Conservation (phyloP, 257 asterid genomes). For the Pogostemon cablin region DNA sequence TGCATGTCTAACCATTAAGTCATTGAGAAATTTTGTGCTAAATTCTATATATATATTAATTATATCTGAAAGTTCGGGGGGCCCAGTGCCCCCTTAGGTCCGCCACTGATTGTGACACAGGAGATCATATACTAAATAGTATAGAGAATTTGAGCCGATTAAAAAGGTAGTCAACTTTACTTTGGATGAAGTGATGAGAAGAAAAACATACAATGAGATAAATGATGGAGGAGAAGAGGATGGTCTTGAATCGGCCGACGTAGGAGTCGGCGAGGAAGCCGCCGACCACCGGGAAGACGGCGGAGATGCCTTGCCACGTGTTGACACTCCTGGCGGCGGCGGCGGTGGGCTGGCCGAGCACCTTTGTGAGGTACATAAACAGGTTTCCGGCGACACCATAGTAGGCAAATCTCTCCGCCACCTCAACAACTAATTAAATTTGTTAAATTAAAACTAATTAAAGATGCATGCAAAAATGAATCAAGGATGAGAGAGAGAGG, state of each 20-base stretch:
- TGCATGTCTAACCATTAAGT: too few species aligned
- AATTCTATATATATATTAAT: too few species aligned
- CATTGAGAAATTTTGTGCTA: too few species aligned
- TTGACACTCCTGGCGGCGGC: constrained; percentile 70
- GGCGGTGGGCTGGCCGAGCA: constrained; percentile 57
- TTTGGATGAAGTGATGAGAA: too few species aligned
- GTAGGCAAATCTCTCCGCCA: constrained; percentile 69
- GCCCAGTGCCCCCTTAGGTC: too few species aligned
- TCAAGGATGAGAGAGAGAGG: background rate
- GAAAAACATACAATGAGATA: constrained; percentile 45
- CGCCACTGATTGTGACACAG: too few species aligned
- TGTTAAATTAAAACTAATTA: too few species aligned
- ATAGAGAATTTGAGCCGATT: background rate
- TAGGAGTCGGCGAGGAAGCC: constrained; percentile 75
- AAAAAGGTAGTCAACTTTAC: background rate
- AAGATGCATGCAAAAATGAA: too few species aligned
- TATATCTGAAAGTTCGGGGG: too few species aligned
- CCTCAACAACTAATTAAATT: constrained; percentile 51
- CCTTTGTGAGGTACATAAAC: constrained; percentile 56
- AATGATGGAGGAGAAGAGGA: constrained; percentile 49
- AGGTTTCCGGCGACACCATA: constrained; percentile 64
- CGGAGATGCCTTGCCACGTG: constrained; percentile 68
- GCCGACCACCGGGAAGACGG: constrained; percentile 62
- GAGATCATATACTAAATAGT: too few species aligned
- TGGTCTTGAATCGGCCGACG: constrained; percentile 60